These are phyloP conservation scores for Oidiodendron maius DNA, from an alignment of 495 filamentous ascomycete genomes.

Conservation along the genomic window DNA sequence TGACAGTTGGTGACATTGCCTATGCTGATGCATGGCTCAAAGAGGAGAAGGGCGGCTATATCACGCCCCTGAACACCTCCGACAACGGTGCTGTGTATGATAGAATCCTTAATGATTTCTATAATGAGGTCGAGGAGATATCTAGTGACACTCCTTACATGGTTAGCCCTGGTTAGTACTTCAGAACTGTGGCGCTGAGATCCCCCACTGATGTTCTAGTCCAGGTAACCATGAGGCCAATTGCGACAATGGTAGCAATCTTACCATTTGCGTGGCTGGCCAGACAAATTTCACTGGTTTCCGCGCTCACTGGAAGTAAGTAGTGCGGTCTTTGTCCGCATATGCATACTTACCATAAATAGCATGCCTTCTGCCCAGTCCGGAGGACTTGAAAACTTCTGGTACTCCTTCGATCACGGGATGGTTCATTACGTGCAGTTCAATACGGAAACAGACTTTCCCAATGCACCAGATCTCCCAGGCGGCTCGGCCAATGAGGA, in stretches of 20 bases:
- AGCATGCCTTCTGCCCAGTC: slow-evolving; percentile 37
- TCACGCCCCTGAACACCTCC: slow-evolving; percentile 31
- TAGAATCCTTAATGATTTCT: slow-evolving; percentile 48
- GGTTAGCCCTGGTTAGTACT: slow-evolving; percentile 33
- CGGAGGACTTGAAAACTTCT: slow-evolving; percentile 44
- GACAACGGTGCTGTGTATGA: slow-evolving; percentile 43
- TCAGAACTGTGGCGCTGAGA: background rate
- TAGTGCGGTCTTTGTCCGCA: slow-evolving; percentile 19
- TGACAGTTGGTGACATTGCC: slow-evolving; percentile 34
- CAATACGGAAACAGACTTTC: slow-evolving; percentile 49
- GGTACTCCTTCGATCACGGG: slow-evolving; percentile 53
- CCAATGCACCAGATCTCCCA: slow-evolving; percentile 27
- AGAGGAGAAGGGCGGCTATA: slow-evolving; percentile 31
- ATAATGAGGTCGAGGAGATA: slow-evolving; percentile 42
- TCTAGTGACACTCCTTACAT: slow-evolving; percentile 43
- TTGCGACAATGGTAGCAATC: slow-evolving; percentile 29
- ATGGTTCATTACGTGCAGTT: slow-evolving; percentile 45
- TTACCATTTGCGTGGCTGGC: slow-evolving; percentile 40
- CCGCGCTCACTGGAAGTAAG: slow-evolving; percentile 28
- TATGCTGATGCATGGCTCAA: slow-evolving; percentile 49
- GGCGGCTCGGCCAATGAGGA: slow-evolving; percentile 39
- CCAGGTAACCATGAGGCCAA: slow-evolving; percentile 51
- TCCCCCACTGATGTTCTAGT: background rate
- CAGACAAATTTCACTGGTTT: slow-evolving; percentile 51
- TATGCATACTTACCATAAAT: no score